These are phyloP conservation scores for Amanita rubescens DNA, from an alignment of 768 basidiomycete genomes.

Conservation along the genomic window DNA sequence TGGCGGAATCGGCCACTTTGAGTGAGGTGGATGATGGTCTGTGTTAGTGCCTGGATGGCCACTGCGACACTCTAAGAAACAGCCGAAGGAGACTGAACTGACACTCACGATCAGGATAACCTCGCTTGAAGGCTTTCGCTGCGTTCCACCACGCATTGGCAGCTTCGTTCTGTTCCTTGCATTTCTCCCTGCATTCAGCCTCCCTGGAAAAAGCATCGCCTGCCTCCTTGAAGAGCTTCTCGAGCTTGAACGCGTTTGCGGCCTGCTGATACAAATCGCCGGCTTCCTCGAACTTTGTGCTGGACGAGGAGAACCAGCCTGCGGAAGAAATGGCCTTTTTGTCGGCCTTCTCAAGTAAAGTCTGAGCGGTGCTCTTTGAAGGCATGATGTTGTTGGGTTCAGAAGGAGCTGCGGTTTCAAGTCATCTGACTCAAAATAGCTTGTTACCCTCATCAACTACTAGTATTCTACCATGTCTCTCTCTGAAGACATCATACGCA, in stretches of 20 bases:
- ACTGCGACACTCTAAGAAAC: conserved; percentile 39
- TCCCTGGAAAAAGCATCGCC: conserved; percentile 91
- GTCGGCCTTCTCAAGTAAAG: conserved; percentile 78
- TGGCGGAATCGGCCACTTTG: conserved; percentile 88
- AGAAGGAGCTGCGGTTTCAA: conserved; percentile 8
- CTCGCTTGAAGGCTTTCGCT: conserved; percentile 91
- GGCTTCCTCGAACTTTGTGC: conserved; percentile 88
- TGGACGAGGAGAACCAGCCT: conserved; percentile 84
- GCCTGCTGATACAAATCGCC: conserved; percentile 94
- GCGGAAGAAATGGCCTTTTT: conserved; percentile 82
- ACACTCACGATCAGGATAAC: conserved; percentile 71
- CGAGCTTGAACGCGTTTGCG: conserved; percentile 88
- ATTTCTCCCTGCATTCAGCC: conserved; percentile 88
- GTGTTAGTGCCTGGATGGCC: conserved; percentile 79
- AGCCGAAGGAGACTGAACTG: background rate
- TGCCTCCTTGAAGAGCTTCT: conserved; percentile 86
- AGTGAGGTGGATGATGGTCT: conserved; percentile 80
- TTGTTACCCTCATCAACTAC: conserved; percentile 7
- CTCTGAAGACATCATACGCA: conserved; percentile 36
- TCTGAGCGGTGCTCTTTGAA: conserved; percentile 71
- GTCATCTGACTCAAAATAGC: conserved; percentile 15
- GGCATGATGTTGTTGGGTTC: conserved; percentile 44
- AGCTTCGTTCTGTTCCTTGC: conserved; percentile 88
- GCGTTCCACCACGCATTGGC: conserved; percentile 99
- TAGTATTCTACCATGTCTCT: conserved; percentile 15